Evolutionary conservation across 2,329 filamentous ascomycete genomes (phyloP), one percentile per base, ranked within the genome.

Genomic region (Scedosporium apiospermum): DNA sequence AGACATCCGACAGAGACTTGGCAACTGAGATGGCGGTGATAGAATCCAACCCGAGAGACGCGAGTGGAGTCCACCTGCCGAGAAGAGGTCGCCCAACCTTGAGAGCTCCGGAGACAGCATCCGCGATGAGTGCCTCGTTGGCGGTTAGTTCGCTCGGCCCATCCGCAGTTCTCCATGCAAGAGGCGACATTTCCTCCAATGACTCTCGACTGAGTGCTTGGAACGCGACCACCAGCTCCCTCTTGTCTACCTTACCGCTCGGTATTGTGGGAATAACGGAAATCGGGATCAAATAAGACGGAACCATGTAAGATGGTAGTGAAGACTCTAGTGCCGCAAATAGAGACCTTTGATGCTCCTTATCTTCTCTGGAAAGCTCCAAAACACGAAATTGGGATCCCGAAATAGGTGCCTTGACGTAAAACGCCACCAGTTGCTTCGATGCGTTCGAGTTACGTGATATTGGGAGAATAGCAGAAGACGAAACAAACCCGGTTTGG

Each of bases 11-110:
- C 0, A 96, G 71, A 16, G 72, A 69, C 62, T 80, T 84, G 0
- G 88, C 83, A 7, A 96, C 74, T 0, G 82, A 76, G 65, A 96
- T 96, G 0, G 90, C 90, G 6, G 88, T 89, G 27, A 96, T 85
- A 0, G 92, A 96, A 70, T 96, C 91, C 5, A 97, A 72, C 0
- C 93, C 93, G 2, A 96, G 73, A n/a, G 82, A 84, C 62, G 88
- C 86, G 64, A 96, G 88, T 0, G 91, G 91, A 0, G 86, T 88
- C 75, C 86, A 87, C 38, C 83, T 82, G 9, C 74, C 76, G 44
- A 96, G 78, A 0, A 77, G 73, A 1, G 71, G 67, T 3, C 69
- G 63, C 0, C 81, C 69, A 0, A 84, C 69, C 0, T 74, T 70
- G 1, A 88, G 77, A 0, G 80, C 74, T 4, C 77, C 67, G 0